Base-by-base conservation (phyloP, 495 filamentous ascomycete species). In the Lophium mytilinum region DNA sequence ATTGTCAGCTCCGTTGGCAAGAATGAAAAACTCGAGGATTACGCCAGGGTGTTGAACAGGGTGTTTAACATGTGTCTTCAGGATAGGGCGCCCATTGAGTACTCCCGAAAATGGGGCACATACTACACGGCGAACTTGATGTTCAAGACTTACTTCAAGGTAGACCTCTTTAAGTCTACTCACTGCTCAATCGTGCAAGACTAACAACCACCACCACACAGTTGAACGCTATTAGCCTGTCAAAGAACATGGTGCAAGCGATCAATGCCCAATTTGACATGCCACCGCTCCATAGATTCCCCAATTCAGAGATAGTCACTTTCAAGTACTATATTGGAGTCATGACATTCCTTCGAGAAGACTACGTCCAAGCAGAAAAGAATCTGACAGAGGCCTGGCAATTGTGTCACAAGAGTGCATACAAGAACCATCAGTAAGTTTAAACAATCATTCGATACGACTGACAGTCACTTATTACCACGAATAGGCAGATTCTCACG, bases 111-210 rank as follows among this genome's bases (percentile, higher is more conserved):
- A 79, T 97, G 94, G 94, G 94, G 88, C 0, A 83, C 92, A 41
- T 98, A 97, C 73, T 86, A 91, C 69, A 89, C 85, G 39, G 87
- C 87, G 56, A 96, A 95, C 64, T 80, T 97, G 1, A 74, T 96
- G 9, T 97, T 98, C 80, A 97, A 96, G 72, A 96, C 90, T 6
- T 95, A 97, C 68, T 98, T 97, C 80, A 94, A 88, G 75, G 80
- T 78, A 70, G 43, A 17, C 9, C 14, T 11, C 24, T 39, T 24
- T 18, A 17, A 15, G 11, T 40, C 42, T 10, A 17, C 10, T 7
- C 35, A n/a, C 42, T 10, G 10, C 10, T 7, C 35, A n/a, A 46
- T 12, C 19, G 9, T 53, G 63, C 33, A 15, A 39, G 6, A 19
- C 37, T 55, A 18, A 50, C 37, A 5, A 10, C 6, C 3, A 10